Evolutionary conservation across 2,329 filamentous ascomycete species (phyloP).

Genomic region (Fusarium sambucinum): DNA sequence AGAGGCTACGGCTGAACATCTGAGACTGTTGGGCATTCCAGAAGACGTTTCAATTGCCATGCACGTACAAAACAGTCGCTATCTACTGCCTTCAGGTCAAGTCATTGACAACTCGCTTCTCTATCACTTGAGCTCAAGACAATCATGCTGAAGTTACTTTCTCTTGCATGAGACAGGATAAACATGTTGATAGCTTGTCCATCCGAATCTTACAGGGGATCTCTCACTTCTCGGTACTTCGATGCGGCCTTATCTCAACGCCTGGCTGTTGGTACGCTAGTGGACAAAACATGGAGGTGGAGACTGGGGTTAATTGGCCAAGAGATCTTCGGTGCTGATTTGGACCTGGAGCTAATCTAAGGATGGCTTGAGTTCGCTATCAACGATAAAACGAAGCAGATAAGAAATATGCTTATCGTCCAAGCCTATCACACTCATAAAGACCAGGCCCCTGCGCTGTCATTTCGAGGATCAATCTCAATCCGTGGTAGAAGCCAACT

Average conservation of each 20-base stretch:
- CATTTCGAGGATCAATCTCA: not conserved
- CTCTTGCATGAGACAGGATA: too few relatives aligned
- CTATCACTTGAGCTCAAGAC: not conserved
- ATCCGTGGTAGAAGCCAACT: too few relatives aligned
- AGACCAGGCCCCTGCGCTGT: not conserved
- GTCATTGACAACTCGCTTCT: too few relatives aligned
- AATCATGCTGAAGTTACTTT: not conserved
- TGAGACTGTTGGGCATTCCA: not conserved
- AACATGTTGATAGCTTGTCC: not conserved
- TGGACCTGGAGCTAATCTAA: not conserved
- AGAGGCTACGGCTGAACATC: not conserved
- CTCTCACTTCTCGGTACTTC: not conserved
- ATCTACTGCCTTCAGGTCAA: not conserved
- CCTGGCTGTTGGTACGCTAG: not conserved
- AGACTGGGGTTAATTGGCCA: not conserved
- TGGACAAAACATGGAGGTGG: not conserved
- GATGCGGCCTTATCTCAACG: slow-evolving; percentile 16
- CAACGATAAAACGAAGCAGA: not conserved
- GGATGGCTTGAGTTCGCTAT: not conserved
- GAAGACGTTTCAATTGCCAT: not conserved
- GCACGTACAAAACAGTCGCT: not conserved
- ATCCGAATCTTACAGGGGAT: not conserved
- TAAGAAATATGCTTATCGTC: slow-evolving; percentile 9
- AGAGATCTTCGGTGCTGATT: too few relatives aligned
- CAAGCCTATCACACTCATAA: not conserved